Evolutionary conservation across 768 basidiomycete genomes (phyloP).

Genomic region (Suillus hirtellus): DNA sequence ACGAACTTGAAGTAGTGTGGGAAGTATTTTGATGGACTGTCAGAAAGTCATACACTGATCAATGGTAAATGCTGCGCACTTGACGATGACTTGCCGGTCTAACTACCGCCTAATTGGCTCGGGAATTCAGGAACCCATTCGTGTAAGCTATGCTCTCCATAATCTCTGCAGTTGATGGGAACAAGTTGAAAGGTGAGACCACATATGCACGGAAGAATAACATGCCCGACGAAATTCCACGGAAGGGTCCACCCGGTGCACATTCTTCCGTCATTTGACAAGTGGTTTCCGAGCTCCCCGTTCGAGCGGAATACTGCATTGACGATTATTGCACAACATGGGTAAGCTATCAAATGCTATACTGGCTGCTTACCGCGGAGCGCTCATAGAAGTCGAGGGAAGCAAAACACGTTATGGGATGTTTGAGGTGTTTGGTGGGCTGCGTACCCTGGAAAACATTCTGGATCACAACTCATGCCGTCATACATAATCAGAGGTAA

Average conservation of each 20-base stretch:
- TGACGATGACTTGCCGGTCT: conserved; percentile 5
- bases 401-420: conserved; percentile 66
- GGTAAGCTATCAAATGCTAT: conserved; percentile 41
- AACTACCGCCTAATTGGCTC: conserved; percentile 5
- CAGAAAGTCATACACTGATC: conserved; percentile 48
- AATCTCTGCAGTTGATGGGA: background rate
- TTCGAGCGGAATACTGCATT: conserved; percentile 49
- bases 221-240: conserved; percentile 45
- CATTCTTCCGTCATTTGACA: conserved; percentile 59
- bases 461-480: conserved; percentile 6
- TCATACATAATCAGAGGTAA: conserved; percentile 13
- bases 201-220: conserved; percentile 43
- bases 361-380: conserved; percentile 52
- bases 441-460: conserved; percentile 42
- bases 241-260: conserved; percentile 55
- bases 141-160: conserved; percentile 42
- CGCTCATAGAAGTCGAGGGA: conserved; percentile 42
- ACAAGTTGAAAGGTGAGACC: conserved; percentile 41
- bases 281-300: conserved; percentile 38
- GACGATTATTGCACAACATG: conserved; percentile 60
- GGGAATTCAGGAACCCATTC: conserved; percentile 60
- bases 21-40: conserved; percentile 51
- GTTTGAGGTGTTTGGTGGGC: conserved; percentile 58
- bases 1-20: conserved; percentile 55
- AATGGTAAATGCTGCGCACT: conserved; percentile 49